A percentile compares a stretch with the other conserved stretches of the same genome.
These are phyloP conservation scores for Fomitopsis betulina DNA, from an alignment of 1,284 basidiomycete species.

Conservation along the genomic window DNA sequence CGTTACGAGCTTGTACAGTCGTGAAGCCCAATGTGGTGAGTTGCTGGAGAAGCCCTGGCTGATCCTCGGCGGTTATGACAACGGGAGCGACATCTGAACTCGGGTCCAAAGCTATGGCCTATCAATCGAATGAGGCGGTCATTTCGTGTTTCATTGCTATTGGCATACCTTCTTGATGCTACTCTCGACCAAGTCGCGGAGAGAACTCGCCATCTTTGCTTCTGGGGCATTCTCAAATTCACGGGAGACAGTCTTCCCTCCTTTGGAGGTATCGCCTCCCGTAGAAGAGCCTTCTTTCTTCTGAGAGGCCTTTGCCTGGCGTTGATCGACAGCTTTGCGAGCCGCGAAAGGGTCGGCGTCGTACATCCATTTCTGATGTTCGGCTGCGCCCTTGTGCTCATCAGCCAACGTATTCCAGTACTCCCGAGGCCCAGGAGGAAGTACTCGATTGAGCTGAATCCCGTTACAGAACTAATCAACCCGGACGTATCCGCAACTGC, in stretches of 20 bases:
- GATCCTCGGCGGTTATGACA: slow-evolving; percentile 44
- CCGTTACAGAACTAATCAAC: slow-evolving; percentile 69
- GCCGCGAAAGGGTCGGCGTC: slow-evolving; percentile 82
- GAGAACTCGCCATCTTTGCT: slow-evolving; percentile 76
- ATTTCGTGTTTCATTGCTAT: not conserved
- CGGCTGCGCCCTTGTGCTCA: slow-evolving; percentile 64
- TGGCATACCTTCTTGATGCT: slow-evolving; percentile 69
- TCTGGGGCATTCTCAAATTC: slow-evolving; percentile 73
- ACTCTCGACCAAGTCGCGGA: slow-evolving; percentile 81
- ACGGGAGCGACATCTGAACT: slow-evolving; percentile 44
- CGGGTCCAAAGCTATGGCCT: slow-evolving; percentile 52
- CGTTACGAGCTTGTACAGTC: slow-evolving; percentile 42
- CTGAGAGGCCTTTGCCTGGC: slow-evolving; percentile 53
- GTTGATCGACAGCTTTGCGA: slow-evolving; percentile 57
- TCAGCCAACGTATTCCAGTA: slow-evolving; percentile 79
- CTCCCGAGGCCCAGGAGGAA: slow-evolving; percentile 79
- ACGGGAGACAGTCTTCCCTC: slow-evolving; percentile 26
- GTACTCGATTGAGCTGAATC: slow-evolving; percentile 69
- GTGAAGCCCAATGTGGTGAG: slow-evolving; percentile 57
- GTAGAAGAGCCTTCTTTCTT: slow-evolving; percentile 33
- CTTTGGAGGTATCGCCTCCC: slow-evolving; percentile 5
- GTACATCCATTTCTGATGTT: slow-evolving; percentile 83
- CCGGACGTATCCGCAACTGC: not conserved
- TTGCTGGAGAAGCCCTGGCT: slow-evolving; percentile 36
- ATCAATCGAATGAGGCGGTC: not conserved